These are phyloP conservation scores for Phytophthora agathidicida DNA, from an alignment of 352 stramenopile species.

Conservation along the genomic window DNA sequence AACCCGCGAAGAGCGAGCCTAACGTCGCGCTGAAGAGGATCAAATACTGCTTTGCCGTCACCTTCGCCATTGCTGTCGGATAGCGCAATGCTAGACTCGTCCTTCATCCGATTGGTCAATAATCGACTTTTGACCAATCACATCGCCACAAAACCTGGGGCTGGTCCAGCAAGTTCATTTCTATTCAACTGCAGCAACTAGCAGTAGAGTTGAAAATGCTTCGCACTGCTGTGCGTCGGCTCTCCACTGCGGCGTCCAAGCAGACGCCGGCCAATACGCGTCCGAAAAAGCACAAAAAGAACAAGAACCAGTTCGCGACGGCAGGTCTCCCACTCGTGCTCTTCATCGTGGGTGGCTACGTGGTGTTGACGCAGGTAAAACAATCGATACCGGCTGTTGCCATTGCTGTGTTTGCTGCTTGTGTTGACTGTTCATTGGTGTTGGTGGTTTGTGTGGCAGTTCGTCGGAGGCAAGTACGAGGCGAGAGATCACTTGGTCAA, in stretches of 20 bases:
- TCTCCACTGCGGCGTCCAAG: constrained; percentile 29
- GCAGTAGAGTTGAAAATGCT: constrained; percentile 25
- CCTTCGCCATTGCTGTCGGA: constrained; percentile 47
- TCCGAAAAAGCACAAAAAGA: constrained; percentile 54
- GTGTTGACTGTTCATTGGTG: constrained; percentile 7
- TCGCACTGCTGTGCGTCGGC: constrained; percentile 23
- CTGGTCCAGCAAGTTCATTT: constrained; percentile 10
- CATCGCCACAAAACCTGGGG: constrained; percentile 29
- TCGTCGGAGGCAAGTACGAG: constrained; percentile 86
- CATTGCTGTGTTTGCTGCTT: not conserved
- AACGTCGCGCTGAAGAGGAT: constrained; percentile 73
- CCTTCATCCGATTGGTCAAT: constrained; percentile 12
- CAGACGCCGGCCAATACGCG: constrained; percentile 1
- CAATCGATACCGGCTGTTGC: not conserved
- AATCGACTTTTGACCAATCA: not conserved
- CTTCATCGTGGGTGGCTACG: constrained; percentile 82
- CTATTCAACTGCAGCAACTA: too few species aligned
- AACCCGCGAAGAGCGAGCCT: constrained; percentile 84
- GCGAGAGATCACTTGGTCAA: constrained; percentile 82
- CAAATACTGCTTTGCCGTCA: constrained; percentile 78
- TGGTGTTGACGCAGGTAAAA: constrained; percentile 72
- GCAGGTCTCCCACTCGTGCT: constrained; percentile 81
- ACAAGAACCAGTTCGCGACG: constrained; percentile 64
- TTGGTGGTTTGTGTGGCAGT: constrained; percentile 42
- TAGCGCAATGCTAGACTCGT: constrained; percentile 1